phyloP scores from a whole-genome alignment of 805 yeast species.

The Candida yuanshanica region DNA sequence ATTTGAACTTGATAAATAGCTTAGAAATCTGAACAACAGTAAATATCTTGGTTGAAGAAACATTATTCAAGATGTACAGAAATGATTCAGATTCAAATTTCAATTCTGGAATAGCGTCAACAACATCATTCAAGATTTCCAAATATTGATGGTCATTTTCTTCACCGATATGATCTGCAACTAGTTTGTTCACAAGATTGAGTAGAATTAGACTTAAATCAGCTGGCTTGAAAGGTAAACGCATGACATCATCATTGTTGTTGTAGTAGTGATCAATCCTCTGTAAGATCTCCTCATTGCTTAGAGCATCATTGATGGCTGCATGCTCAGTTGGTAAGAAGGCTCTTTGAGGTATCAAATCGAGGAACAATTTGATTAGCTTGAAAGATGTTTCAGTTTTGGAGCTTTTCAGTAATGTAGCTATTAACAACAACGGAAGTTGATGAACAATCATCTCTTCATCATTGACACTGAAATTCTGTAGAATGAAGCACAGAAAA shows the following conservation, averaged over 20 bases:
- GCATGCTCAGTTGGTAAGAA: slow-evolving; percentile 49
- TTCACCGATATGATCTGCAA: slow-evolving; percentile 18
- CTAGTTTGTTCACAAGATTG: slow-evolving; percentile 24
- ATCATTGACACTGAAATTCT: slow-evolving; percentile 69
- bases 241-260: slow-evolving; percentile 22
- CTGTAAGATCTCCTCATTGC: slow-evolving; percentile 19
- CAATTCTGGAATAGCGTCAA: slow-evolving; percentile 42
- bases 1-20: slow-evolving; percentile 25
- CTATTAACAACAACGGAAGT: slow-evolving; percentile 62
- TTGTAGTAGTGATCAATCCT: slow-evolving; percentile 32
- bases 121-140: slow-evolving; percentile 29
- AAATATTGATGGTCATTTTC: slow-evolving; percentile 26
- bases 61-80: slow-evolving; percentile 19
- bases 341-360: slow-evolving; percentile 58
- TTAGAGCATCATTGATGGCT: slow-evolving; percentile 9
- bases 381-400: slow-evolving; percentile 29
- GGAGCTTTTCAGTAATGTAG: slow-evolving; percentile 30
- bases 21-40: slow-evolving; percentile 25
- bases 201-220: slow-evolving; percentile 39
- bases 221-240: slow-evolving; percentile 36
- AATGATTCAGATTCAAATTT: slow-evolving; percentile 32
- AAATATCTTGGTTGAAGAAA: slow-evolving; percentile 8
- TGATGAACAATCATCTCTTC: slow-evolving; percentile 81
- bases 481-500: slow-evolving; percentile 53
- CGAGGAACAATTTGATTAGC: slow-evolving; percentile 39